Base-by-base conservation (phyloP, 257 asterid species). In the Primulina huaijiensis region DNA sequence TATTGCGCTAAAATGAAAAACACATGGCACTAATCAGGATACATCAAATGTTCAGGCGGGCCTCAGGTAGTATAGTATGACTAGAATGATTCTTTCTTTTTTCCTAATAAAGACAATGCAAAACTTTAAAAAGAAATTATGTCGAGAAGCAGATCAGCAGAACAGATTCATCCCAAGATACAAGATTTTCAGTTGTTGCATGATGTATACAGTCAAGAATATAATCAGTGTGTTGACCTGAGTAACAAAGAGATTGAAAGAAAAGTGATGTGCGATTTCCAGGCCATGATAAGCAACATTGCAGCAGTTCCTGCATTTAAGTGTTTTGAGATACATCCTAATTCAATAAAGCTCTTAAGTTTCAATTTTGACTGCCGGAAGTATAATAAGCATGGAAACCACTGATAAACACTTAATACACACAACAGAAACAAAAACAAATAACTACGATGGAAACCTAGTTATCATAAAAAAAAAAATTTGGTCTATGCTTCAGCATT, bases 241-340 rank as follows among this genome's bases (percentile, higher is more conserved):
- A 94, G 92, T 61, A 91, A 77, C 79, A 85, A 84, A 30, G 89
- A 73, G 64, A 84, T 88, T 67, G 99, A 86, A 34, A 93, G 84
- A 77, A 91, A 68, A 80, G 75, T 75, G 77, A 91, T 77, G 64
- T 85, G 85, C 77, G 92, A 91, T 68, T 89, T 79, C 99, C 99
- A 94, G 74, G 94, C 95, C 87, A 91, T 80, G 82, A 88, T 83
- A 72, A 94, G 99, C 78, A 94, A 85, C 91, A 94, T 89, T 9
- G 85, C 89, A 82, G 97, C 96, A 60, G 97, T 94, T 82, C 99
- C 99, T 94, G 88, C 78, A 80, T 72, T 77, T 30, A 75, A 71
- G 20, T 33, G 69, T 55, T 72, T 55, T 46, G 68, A 69, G 70
- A 65, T 30, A 64, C 62, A 9, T 52, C 65, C 64, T 59, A 68